Base-by-base conservation (phyloP, 202 grass and related monocot genomes). In the Setaria viridis region DNA sequence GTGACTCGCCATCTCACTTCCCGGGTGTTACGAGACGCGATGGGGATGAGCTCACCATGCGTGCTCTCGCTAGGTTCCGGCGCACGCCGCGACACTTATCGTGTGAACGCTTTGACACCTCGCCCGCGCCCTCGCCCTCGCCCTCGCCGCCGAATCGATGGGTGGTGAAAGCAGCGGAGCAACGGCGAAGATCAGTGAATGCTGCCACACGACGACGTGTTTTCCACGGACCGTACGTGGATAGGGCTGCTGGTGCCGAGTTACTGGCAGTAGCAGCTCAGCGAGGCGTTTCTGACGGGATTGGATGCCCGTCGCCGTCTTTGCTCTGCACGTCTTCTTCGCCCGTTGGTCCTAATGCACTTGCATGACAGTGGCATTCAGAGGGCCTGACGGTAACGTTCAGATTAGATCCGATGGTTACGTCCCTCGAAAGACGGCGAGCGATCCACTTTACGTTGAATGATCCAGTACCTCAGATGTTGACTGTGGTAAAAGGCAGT, bases 1-100 rank as follows among this genome's bases (percentile, higher is more conserved):
- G 21, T 9, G 15, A 19, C 70, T 19, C 30, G 25, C 15, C 72
- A 34, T 39, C 19, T 68, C 59, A 13, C 13, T 66, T 5, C 13
- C 2, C 15, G 15, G 46, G 60, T 10, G 59, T 9, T n/a, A 46
- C 6, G 46, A 83, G 47, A 8, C 54, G 3, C 57, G 83, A 85
- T 6, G 39, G 42, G 17, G 29, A 20, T 60, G 14, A 67, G 34
- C 35, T 53, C 50, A 55, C 53, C 53, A 54, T 19, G 16, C 51
- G 5, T 55, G 51, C 15, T 19, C 19, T n/a, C 19, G 54, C 51
- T 55, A 55, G 51, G 56, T 58, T 70, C 37, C 66, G 42, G 21
- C 42, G 67, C 19, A 33, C n/a, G 47, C 62, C 45, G 69, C 62
- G 34, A 47, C 75, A 64, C 63, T 64, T 14, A 65, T 86, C 42